Conservation (phyloP, 192 early-diverging fungal species). For the Phlyctochytrium bullatum region DNA sequence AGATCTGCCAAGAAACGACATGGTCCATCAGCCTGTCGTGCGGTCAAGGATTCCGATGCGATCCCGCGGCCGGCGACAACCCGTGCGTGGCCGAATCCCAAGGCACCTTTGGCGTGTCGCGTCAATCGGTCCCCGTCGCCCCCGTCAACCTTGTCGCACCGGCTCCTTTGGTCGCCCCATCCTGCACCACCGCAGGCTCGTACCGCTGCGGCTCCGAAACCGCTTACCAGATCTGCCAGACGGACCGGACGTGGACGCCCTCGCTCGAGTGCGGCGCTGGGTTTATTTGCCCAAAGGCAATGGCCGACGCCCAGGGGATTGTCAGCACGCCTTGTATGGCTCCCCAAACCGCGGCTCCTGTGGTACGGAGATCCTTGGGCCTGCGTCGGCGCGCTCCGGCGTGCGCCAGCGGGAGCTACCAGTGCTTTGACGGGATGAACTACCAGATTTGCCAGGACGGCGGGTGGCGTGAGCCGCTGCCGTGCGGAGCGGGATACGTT, state of each 20-base stretch:
- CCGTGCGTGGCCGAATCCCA: not conserved
- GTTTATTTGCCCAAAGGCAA: not conserved
- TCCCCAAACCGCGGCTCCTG: not conserved
- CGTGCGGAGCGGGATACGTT: not conserved
- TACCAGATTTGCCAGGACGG: constrained; percentile 2
- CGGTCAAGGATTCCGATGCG: not conserved
- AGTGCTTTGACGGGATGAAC: not conserved
- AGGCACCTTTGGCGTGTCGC: too few species aligned
- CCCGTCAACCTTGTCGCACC: too few species aligned
- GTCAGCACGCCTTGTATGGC: too few species aligned
- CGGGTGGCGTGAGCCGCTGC: not conserved
- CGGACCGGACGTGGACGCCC: not conserved
- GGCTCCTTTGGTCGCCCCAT: too few species aligned
- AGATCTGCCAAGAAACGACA: not conserved
- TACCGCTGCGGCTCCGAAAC: too few species aligned
- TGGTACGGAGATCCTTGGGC: not conserved
- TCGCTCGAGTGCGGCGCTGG: not conserved
- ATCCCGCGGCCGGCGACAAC: not conserved
- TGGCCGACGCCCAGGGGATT: not conserved
- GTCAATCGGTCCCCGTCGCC: too few species aligned
- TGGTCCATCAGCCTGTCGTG: not conserved
- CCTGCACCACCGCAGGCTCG: too few species aligned
- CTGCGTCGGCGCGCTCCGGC: not conserved
- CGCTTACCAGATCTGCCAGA: not conserved
- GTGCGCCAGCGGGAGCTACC: not conserved